phyloP scores from a whole-genome alignment of 495 filamentous ascomycete species.

The Geoglossum glabrum region DNA sequence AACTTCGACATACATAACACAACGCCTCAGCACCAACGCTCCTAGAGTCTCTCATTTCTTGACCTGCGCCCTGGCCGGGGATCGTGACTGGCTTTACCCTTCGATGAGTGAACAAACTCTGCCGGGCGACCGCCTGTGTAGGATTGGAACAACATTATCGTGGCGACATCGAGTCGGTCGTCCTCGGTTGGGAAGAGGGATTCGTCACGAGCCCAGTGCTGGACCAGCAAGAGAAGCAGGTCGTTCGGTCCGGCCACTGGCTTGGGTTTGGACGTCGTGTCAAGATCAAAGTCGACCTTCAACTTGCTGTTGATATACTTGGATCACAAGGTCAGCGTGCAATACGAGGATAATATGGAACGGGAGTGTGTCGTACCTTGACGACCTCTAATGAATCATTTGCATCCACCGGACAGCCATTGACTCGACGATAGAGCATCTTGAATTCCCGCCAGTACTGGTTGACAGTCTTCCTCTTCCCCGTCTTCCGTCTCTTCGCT shows the following conservation, averaged over 20 bases:
- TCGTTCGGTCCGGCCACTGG: slow-evolving; percentile 7
- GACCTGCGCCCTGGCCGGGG: too few relatives aligned
- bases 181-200: slow-evolving; percentile 9
- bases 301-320: too few relatives aligned
- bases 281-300: neutral
- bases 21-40: too few relatives aligned
- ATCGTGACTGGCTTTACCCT: slow-evolving; percentile 1
- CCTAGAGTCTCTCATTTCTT: too few relatives aligned
- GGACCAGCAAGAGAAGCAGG: slow-evolving; percentile 7
- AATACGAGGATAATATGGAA: too few relatives aligned
- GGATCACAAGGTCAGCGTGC: too few relatives aligned
- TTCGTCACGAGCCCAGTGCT: slow-evolving; percentile 8
- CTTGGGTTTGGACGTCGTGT: slow-evolving; percentile 8
- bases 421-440: slow-evolving; percentile 5
- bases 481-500: too few relatives aligned
- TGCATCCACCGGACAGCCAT: neutral
- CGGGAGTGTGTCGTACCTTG: neutral
- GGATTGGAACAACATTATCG: slow-evolving; percentile 8
- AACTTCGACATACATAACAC: too few relatives aligned
- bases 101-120: neutral
- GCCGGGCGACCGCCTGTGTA: slow-evolving; percentile 7
- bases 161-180: slow-evolving; percentile 8
- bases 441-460: too few relatives aligned
- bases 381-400: neutral
- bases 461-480: too few relatives aligned